These are phyloP conservation scores for Emericellopsis terricola DNA, from an alignment of 495 filamentous ascomycete genomes.

Conservation along the genomic window DNA sequence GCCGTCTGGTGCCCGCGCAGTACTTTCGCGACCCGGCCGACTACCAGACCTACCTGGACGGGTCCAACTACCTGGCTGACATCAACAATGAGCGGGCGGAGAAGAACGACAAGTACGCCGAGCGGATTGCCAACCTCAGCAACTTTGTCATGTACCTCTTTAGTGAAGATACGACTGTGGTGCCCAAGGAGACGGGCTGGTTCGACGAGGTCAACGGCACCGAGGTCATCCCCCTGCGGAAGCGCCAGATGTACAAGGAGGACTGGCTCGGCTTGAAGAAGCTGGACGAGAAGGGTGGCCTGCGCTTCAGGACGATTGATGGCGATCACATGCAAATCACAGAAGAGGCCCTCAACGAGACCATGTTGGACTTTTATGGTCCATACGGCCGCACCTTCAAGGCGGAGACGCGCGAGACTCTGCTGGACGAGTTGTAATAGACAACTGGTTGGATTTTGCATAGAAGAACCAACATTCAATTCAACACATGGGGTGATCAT, in stretches of 20 bases:
- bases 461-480: not conserved
- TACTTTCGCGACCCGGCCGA: constrained; percentile 71
- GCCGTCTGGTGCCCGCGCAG: constrained; percentile 73
- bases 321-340: constrained; percentile 75
- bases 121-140: constrained; percentile 50
- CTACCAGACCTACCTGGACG: constrained; percentile 54
- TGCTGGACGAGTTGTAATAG: constrained; percentile 1
- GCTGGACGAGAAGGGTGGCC: constrained; percentile 60
- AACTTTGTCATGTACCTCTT: constrained; percentile 85
- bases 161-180: constrained; percentile 63
- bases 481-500: not conserved
- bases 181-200: constrained; percentile 84
- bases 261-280: constrained; percentile 84
- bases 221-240: constrained; percentile 44
- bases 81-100: constrained; percentile 76
- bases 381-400: constrained; percentile 18
- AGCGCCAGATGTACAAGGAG: constrained; percentile 65
- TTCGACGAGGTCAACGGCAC: constrained; percentile 74
- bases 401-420: not conserved
- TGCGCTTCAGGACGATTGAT: constrained; percentile 51
- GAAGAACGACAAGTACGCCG: constrained; percentile 61
- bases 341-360: constrained; percentile 43
- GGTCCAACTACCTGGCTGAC: constrained; percentile 92
- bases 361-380: constrained; percentile 60
- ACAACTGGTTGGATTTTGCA: no score